phyloP scores from a whole-genome alignment of 1,284 basidiomycete species.

The Cutaneotrichosporon sp. region DNA sequence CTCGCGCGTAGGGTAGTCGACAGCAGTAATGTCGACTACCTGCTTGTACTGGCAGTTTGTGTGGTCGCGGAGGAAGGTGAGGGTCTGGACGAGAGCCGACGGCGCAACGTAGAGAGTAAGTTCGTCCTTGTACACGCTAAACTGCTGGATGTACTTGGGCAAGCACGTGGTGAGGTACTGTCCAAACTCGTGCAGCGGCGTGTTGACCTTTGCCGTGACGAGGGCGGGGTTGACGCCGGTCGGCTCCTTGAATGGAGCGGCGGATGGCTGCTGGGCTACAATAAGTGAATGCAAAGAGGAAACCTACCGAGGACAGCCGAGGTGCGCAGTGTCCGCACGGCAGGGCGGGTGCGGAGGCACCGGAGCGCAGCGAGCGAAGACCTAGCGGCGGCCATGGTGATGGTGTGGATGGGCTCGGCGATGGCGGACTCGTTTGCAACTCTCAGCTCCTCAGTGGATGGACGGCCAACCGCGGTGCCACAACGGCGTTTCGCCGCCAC shows the following conservation, averaged over 20 bases:
- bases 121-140: slow-evolving; percentile 97
- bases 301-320: slow-evolving; percentile 35
- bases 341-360: slow-evolving; percentile 20
- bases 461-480: slow-evolving; percentile 3
- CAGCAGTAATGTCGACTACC: slow-evolving; percentile 90
- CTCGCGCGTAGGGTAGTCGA: slow-evolving; percentile 89
- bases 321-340: slow-evolving; percentile 35
- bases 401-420: slow-evolving; percentile 13
- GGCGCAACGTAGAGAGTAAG: slow-evolving; percentile 79
- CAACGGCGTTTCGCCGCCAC: background rate
- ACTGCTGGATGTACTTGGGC: slow-evolving; percentile 94
- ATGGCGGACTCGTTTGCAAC: slow-evolving; percentile 3
- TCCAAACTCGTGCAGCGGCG: slow-evolving; percentile 80
- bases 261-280: slow-evolving; percentile 50
- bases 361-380: slow-evolving; percentile 34
- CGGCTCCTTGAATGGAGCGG: slow-evolving; percentile 77
- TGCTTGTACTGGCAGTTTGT: slow-evolving; percentile 92
- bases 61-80: slow-evolving; percentile 95
- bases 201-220: slow-evolving; percentile 67
- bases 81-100: slow-evolving; percentile 74
- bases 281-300: background rate
- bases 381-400: slow-evolving; percentile 40
- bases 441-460: slow-evolving; percentile 14
- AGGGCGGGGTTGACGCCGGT: slow-evolving; percentile 81
- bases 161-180: slow-evolving; percentile 86